Percentiles rank a stretch among this genome's conserved stretches.
phyloP scores from a whole-genome alignment of 768 basidiomycete species.

The Psilocybe cubensis region DNA sequence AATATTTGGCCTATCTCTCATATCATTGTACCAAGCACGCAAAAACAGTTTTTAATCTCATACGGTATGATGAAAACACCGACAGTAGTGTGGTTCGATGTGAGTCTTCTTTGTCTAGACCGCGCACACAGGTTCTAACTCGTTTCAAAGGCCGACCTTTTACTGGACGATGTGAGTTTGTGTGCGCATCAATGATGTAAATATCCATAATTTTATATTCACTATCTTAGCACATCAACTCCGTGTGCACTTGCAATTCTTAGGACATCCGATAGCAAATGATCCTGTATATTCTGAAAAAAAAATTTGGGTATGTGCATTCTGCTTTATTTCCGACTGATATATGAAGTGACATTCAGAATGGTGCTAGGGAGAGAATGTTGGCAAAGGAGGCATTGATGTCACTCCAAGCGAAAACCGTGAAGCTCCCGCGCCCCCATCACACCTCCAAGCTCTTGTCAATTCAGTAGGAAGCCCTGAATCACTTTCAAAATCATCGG shows the following conservation, averaged over 20 bases:
- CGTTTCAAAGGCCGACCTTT: slow-evolving; percentile 69
- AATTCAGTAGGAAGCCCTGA: slow-evolving; percentile 51
- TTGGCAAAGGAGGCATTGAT: slow-evolving; percentile 85
- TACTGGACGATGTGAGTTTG: slow-evolving; percentile 88
- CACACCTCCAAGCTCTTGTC: slow-evolving; percentile 44
- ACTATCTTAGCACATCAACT: slow-evolving; percentile 84
- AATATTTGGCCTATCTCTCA: neutral
- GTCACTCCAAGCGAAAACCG: slow-evolving; percentile 69
- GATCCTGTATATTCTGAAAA: slow-evolving; percentile 90
- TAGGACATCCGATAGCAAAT: slow-evolving; percentile 93
- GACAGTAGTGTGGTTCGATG: slow-evolving; percentile 90
- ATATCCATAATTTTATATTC: slow-evolving; percentile 2
- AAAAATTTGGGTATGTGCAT: slow-evolving; percentile 68
- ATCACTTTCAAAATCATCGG: slow-evolving; percentile 32
- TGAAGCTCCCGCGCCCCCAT: slow-evolving; percentile 60
- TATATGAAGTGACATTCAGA: slow-evolving; percentile 6
- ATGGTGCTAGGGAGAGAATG: slow-evolving; percentile 57
- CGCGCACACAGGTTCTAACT: slow-evolving; percentile 8
- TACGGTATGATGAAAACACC: slow-evolving; percentile 80
- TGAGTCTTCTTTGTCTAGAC: slow-evolving; percentile 33
- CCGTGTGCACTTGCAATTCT: slow-evolving; percentile 93
- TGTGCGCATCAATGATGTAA: neutral
- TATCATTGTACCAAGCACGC: slow-evolving; percentile 59
- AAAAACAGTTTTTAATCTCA: slow-evolving; percentile 83
- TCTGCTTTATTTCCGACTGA: neutral